phyloP scores from a whole-genome alignment of 495 filamentous ascomycete species.

The Platismatia glauca region DNA sequence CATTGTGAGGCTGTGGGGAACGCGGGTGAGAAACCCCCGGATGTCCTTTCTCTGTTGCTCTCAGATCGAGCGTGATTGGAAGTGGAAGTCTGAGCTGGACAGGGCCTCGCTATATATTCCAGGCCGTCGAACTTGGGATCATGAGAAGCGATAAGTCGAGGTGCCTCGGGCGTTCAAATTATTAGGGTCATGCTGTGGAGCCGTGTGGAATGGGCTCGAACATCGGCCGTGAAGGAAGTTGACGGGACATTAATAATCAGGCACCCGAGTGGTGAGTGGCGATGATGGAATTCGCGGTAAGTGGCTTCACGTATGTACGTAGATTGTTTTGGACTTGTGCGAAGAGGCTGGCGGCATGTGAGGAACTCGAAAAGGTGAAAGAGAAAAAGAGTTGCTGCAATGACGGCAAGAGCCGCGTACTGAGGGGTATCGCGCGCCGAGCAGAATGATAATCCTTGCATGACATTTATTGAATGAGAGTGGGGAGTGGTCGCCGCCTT shows the following conservation, averaged over 20 bases:
- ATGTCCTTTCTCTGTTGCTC: neutral
- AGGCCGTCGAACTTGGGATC: neutral
- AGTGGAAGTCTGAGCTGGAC: neutral
- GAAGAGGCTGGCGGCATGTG: neutral
- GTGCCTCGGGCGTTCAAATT: neutral
- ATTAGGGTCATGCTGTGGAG: neutral
- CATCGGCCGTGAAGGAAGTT: neutral
- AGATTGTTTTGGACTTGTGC: constrained; percentile 1
- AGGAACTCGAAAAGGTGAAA: neutral
- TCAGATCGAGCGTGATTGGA: neutral
- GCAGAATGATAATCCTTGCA: neutral
- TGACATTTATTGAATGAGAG: too few relatives aligned
- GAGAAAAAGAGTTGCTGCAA: too few relatives aligned
- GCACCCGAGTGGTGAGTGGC: neutral
- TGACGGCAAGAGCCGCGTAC: neutral
- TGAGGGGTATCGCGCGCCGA: too few relatives aligned
- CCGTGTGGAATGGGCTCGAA: neutral
- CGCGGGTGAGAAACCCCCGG: constrained; percentile 3
- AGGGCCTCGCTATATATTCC: neutral
- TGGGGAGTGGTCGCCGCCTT: too few relatives aligned
- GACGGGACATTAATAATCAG: neutral
- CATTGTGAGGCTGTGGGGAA: constrained; percentile 15
- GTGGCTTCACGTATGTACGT: neutral
- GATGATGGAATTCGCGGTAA: neutral
- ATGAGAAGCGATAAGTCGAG: neutral